These are phyloP conservation scores for Boletellus ananiceps DNA, from an alignment of 768 basidiomycete species.

Conservation along the genomic window DNA sequence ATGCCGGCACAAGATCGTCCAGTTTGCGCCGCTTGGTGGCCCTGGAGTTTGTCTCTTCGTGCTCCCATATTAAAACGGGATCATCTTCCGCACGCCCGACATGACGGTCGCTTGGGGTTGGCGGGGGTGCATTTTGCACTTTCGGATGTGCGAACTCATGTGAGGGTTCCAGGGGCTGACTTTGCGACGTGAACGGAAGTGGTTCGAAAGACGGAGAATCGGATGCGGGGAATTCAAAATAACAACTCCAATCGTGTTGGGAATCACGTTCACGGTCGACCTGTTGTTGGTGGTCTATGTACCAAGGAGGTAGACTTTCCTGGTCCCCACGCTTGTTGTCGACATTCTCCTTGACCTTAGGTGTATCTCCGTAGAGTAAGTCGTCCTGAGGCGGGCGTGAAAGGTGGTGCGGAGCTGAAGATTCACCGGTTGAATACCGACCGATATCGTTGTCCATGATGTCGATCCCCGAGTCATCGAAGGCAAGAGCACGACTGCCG, in stretches of 20 bases:
- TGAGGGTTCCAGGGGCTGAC: slow-evolving; percentile 1
- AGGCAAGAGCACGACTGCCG: background rate
- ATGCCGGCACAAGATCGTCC: slow-evolving; percentile 20
- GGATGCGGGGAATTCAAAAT: slow-evolving; percentile 21
- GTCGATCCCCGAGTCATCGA: slow-evolving; percentile 17
- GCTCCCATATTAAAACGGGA: background rate
- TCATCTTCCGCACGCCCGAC: background rate
- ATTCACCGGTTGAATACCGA: slow-evolving; percentile 4
- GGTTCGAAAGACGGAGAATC: slow-evolving; percentile 19
- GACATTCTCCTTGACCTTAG: slow-evolving; percentile 11
- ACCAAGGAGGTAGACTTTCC: slow-evolving; percentile 13
- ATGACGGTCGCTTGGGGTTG: slow-evolving; percentile 1
- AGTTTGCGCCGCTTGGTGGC: slow-evolving; percentile 23
- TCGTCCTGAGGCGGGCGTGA: slow-evolving; percentile 9
- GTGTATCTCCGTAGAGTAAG: background rate
- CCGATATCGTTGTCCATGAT: slow-evolving; percentile 7
- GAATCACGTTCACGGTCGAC: background rate
- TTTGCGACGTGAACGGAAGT: slow-evolving; percentile 24
- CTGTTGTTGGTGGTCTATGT: background rate
- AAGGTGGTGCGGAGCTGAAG: slow-evolving; percentile 1
- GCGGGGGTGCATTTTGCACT: slow-evolving; percentile 2
- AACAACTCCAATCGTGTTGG: slow-evolving; percentile 20
- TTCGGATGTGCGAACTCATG: slow-evolving; percentile 1
- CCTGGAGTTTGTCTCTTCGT: slow-evolving; percentile 1
- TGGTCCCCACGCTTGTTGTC: slow-evolving; percentile 12